phyloP scores from a whole-genome alignment of 1,139 yeast species.

The Blastobotrys apis region DNA sequence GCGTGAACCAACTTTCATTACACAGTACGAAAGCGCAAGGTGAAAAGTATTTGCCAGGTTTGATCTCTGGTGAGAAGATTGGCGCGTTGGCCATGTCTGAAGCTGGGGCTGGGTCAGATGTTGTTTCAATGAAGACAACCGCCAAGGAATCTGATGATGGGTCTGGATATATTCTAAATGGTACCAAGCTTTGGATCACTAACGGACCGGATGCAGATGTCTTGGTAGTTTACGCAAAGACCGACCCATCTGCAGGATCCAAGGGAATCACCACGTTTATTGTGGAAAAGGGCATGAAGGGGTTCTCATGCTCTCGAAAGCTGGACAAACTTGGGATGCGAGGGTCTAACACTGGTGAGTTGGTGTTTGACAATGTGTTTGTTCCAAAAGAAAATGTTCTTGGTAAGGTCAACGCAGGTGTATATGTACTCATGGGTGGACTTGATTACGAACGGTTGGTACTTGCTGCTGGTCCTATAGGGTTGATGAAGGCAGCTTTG shows the following conservation, averaged over 20 bases:
- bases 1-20: conserved; percentile 34
- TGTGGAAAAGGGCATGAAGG: conserved; percentile 31
- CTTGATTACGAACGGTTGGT: conserved; percentile 34
- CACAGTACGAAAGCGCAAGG: conserved; percentile 31
- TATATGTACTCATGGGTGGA: conserved; percentile 35
- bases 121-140: conserved; percentile 33
- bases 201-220: conserved; percentile 37
- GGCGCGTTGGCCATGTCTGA: conserved; percentile 37
- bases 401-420: conserved; percentile 32
- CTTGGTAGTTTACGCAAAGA: conserved; percentile 35
- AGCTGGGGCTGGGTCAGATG: conserved; percentile 37
- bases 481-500: conserved; percentile 34
- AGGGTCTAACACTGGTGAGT: conserved; percentile 36
- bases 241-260: conserved; percentile 34
- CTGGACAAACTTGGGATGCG: conserved; percentile 36
- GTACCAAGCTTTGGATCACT: conserved; percentile 38
- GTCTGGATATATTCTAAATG: conserved; percentile 34
- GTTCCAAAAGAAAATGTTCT: conserved; percentile 35
- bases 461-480: conserved; percentile 35
- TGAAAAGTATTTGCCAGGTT: conserved; percentile 32
- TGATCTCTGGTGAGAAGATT: conserved; percentile 31
- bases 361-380: conserved; percentile 33
- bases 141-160: conserved; percentile 32
- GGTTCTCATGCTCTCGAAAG: conserved; percentile 33
- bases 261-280: conserved; percentile 35